Evolutionary conservation across 1,139 yeast genomes (phyloP).

Genomic region (Scheffersomyces titani): DNA sequence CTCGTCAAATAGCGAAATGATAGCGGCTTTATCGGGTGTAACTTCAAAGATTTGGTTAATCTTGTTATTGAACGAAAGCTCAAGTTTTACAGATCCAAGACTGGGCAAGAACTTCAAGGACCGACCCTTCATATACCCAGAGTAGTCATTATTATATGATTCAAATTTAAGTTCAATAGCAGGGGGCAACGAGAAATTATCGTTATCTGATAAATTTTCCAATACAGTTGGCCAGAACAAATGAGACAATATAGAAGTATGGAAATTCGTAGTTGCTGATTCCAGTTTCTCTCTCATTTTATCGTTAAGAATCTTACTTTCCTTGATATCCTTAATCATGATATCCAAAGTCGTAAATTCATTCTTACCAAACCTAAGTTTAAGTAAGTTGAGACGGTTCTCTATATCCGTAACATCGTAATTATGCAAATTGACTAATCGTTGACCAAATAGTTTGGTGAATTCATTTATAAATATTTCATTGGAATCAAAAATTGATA

Average conservation of each 20-base stretch:
- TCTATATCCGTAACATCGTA: conserved; percentile 46
- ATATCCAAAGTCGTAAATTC: conserved; percentile 75
- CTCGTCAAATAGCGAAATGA: conserved; percentile 56
- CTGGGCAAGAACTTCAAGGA: conserved; percentile 58
- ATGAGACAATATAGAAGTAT: conserved; percentile 40
- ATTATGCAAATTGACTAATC: conserved; percentile 51
- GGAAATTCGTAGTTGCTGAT: conserved; percentile 17
- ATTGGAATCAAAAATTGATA: conserved; percentile 77
- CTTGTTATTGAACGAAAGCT: conserved; percentile 51
- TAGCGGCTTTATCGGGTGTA: conserved; percentile 69
- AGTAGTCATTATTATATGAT: conserved; percentile 43
- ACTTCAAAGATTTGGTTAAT: conserved; percentile 46
- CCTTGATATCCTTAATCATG: conserved; percentile 78
- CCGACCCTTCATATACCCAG: conserved; percentile 55
- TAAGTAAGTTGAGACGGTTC: conserved; percentile 53
- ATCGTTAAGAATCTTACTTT: conserved; percentile 45
- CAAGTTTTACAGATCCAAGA: conserved; percentile 64
- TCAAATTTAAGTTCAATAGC: conserved; percentile 38
- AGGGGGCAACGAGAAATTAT: conserved; percentile 48
- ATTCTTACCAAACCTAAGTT: conserved; percentile 64
- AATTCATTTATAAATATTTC: conserved; percentile 75
- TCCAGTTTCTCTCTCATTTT: conserved; percentile 15
- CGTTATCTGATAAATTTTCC: conserved; percentile 29
- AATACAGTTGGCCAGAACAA: conserved; percentile 54
- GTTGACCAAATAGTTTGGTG: conserved; percentile 62